phyloP scores from a whole-genome alignment of 495 filamentous ascomycete species.

The Lasiosphaeris hirsuta region DNA sequence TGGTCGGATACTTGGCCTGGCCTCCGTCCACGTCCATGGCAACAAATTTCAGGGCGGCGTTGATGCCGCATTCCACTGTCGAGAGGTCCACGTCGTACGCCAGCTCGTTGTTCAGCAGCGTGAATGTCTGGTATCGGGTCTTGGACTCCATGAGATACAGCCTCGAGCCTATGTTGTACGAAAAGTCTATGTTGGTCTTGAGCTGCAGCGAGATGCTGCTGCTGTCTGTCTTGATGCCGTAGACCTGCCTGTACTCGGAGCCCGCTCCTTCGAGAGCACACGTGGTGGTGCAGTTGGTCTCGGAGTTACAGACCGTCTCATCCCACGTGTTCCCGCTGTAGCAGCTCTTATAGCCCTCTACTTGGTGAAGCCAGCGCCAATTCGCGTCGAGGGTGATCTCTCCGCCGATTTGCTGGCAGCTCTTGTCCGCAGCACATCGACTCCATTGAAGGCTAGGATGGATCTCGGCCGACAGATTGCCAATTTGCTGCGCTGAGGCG shows the following conservation, averaged over 20 bases:
- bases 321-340: conserved; percentile 42
- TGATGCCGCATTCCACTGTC: conserved; percentile 46
- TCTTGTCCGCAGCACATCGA: conserved; percentile 46
- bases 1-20: conserved; percentile 38
- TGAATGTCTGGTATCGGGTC: conserved; percentile 52
- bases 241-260: conserved; percentile 35
- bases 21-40: conserved; percentile 54
- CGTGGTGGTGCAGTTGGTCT: conserved; percentile 37
- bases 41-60: conserved; percentile 53
- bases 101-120: conserved; percentile 51
- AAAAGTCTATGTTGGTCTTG: conserved; percentile 44
- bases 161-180: conserved; percentile 45
- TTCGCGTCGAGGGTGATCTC: conserved; percentile 43
- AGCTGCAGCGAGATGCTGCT: conserved; percentile 43
- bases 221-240: conserved; percentile 35
- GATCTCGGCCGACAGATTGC: conserved; percentile 46
- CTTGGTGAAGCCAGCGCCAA: conserved; percentile 46
- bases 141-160: conserved; percentile 49
- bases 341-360: conserved; percentile 32
- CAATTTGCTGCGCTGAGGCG: conserved; percentile 47
- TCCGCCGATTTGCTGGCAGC: conserved; percentile 38
- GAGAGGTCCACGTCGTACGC: conserved; percentile 54
- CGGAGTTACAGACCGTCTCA: conserved; percentile 25
- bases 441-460: conserved; percentile 56
- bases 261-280: conserved; percentile 41